A percentile compares a stretch with the other conserved stretches of the same genome.
phyloP scores from a whole-genome alignment of 164 flowering plant species.

The Paratinospora sagittata region DNA sequence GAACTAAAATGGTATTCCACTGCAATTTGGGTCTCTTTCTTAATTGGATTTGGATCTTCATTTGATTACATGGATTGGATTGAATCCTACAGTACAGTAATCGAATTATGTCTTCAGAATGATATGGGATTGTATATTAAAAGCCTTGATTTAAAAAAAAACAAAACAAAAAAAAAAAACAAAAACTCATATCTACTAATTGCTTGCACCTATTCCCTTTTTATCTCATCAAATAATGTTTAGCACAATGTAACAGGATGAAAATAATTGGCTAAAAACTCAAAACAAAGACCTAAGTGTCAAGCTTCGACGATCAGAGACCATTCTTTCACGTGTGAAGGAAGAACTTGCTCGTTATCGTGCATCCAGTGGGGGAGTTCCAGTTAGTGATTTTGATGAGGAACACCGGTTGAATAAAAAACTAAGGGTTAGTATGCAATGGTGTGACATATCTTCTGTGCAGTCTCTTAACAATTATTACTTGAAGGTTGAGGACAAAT shows the following conservation, averaged over 20 bases:
- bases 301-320: slow-evolving; percentile 53
- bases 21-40: not conserved
- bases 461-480: not conserved
- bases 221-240: not conserved
- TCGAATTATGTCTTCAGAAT: no score
- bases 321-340: slow-evolving; percentile 51
- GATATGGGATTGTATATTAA: not conserved
- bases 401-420: slow-evolving; percentile 45
- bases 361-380: slow-evolving; percentile 44
- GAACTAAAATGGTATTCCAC: not conserved
- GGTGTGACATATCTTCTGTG: not conserved
- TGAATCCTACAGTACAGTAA: no score
- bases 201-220: not conserved
- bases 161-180: no score
- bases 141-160: not conserved
- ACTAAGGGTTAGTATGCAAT: slow-evolving; percentile 51
- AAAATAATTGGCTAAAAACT: slow-evolving; percentile 60
- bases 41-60: not conserved
- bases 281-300: slow-evolving; percentile 67
- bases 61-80: not conserved
- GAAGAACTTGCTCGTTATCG: slow-evolving; percentile 70
- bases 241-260: slow-evolving; percentile 54
- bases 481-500: not conserved
- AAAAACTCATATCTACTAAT: not conserved
- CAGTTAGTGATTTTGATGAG: slow-evolving; percentile 49